Percentiles rank a stretch among this genome's conserved stretches.
Conservation (phyloP, 2,329 filamentous ascomycete species). For the Madurella mycetomatis region DNA sequence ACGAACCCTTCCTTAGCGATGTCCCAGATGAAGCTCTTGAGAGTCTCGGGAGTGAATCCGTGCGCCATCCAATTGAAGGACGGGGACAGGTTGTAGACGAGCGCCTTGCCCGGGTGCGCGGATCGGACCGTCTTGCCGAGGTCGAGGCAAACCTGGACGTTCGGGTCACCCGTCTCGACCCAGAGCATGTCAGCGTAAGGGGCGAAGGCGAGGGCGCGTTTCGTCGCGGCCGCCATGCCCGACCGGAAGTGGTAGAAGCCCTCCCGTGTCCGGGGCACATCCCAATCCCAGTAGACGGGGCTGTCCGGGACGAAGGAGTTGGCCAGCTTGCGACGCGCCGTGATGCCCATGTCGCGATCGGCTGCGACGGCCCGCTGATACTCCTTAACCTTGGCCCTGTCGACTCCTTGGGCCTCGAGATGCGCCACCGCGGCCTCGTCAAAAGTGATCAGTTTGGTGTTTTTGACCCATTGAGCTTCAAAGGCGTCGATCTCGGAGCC, state of each 20-base stretch:
- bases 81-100: constrained; percentile 94
- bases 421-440: constrained; percentile 84
- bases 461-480: constrained; percentile 84
- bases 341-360: constrained; percentile 72
- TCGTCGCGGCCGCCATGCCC: constrained; percentile 81
- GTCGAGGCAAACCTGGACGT: constrained; percentile 67
- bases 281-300: constrained; percentile 76
- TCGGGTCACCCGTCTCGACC: constrained; percentile 92
- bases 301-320: constrained; percentile 59
- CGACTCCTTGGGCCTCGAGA: constrained; percentile 61
- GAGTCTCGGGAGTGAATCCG: constrained; percentile 75
- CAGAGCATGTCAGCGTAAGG: constrained; percentile 93
- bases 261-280: constrained; percentile 87
- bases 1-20: constrained; percentile 82
- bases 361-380: constrained; percentile 61
- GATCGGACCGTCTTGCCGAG: constrained; percentile 74
- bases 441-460: constrained; percentile 79
- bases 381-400: constrained; percentile 58
- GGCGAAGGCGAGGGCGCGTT: constrained; percentile 85
- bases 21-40: constrained; percentile 95
- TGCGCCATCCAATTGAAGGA: constrained; percentile 99
- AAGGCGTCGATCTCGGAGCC: constrained; percentile 79
- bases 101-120: constrained; percentile 70
- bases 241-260: constrained; percentile 89
- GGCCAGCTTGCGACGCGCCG: constrained; percentile 70